A percentile compares a stretch with the other conserved stretches of the same genome.
Conservation (phyloP, 2,329 filamentous ascomycete genomes). For the Diaporthe aspalathi region DNA sequence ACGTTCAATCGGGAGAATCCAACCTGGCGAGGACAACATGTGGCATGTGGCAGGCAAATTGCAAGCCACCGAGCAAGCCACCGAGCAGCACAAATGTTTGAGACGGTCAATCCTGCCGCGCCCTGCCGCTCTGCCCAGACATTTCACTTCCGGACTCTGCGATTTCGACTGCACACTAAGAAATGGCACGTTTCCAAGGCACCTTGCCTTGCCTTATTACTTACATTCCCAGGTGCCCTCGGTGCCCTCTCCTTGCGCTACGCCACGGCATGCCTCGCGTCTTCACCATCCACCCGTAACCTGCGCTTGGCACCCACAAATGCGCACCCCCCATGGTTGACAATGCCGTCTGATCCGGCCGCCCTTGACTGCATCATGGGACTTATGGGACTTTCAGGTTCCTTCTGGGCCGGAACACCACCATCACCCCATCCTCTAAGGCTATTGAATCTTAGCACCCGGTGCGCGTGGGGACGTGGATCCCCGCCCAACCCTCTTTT, state of each 20-base stretch:
- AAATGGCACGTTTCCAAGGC: too few species aligned
- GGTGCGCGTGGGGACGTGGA: not conserved
- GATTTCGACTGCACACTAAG: not conserved
- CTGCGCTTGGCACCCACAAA: constrained; percentile 30
- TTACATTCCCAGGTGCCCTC: too few species aligned
- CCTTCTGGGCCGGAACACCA: not conserved
- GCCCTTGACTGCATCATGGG: not conserved
- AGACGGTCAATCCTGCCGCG: too few species aligned
- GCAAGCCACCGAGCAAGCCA: constrained; percentile 13
- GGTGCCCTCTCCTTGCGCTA: constrained; percentile 5
- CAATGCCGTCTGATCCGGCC: constrained; percentile 27
- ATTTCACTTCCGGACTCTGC: not conserved
- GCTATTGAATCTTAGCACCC: constrained; percentile 31
- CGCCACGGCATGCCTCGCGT: constrained; percentile 17
- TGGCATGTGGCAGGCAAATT: constrained; percentile 4
- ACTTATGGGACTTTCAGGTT: too few species aligned
- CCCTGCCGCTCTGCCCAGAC: too few species aligned
- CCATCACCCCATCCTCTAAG: constrained; percentile 1
- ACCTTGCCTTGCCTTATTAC: too few species aligned
- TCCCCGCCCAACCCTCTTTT: not conserved
- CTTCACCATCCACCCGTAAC: constrained; percentile 16
- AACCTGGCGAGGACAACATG: not conserved
- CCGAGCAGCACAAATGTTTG: not conserved
- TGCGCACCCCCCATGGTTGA: constrained; percentile 1
- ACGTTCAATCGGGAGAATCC: not conserved